These are phyloP conservation scores for Odonthalia washingtoniensis DNA, from an alignment of 31 red algal species.

Conservation along the genomic window DNA sequence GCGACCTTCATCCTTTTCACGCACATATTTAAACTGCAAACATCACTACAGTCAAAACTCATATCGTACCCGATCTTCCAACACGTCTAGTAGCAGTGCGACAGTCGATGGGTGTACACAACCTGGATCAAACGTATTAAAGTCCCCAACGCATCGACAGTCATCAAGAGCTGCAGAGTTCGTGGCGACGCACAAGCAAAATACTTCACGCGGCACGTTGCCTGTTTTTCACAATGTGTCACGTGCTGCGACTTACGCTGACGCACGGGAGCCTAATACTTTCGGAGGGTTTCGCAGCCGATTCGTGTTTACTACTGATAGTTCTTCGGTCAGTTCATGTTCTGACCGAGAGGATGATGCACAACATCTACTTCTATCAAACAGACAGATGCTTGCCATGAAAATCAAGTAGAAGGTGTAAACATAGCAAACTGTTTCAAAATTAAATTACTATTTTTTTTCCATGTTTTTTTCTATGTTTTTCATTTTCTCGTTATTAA, in stretches of 20 bases:
- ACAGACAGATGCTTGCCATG: conserved; percentile 39
- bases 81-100: neutral
- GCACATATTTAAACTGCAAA: neutral
- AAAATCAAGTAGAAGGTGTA: conserved; percentile 54
- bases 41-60: neutral
- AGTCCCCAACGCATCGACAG: too few relatives aligned
- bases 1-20: neutral
- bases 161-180: too few relatives aligned
- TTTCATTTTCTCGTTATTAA: too few relatives aligned
- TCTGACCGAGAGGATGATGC: conserved; percentile 56
- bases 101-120: neutral
- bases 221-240: neutral
- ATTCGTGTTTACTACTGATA: conserved; percentile 40
- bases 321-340: conserved; percentile 53
- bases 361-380: conserved; percentile 25
- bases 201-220: neutral
- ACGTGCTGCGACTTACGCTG: neutral
- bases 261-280: conserved; percentile 43
- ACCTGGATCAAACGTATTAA: neutral
- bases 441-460: too few relatives aligned
- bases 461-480: too few relatives aligned
- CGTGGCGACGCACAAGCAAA: neutral
- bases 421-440: too few relatives aligned
- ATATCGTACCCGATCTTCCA: conserved; percentile 19
- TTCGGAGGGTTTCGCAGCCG: conserved; percentile 42